Percentiles rank a stretch among this genome's conserved stretches.
phyloP scores from a whole-genome alignment of 2,329 filamentous ascomycete genomes.

The Paecilomyces dactylethromorphus region DNA sequence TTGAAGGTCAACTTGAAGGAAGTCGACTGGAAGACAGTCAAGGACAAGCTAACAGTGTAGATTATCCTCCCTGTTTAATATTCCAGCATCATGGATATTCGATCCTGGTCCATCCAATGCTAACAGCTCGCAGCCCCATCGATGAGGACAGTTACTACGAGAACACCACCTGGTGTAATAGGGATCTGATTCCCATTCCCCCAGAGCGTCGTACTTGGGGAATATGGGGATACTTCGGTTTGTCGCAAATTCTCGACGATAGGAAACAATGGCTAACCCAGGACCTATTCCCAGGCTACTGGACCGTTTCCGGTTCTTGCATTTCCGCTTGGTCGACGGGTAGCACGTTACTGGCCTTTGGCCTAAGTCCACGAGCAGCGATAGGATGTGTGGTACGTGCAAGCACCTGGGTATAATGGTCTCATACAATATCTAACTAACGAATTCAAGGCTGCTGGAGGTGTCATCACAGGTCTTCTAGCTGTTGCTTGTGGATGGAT shows the following conservation, averaged over 20 bases:
- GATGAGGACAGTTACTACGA: constrained; percentile 15
- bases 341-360: constrained; percentile 18
- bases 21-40: not conserved
- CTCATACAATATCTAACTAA: not conserved
- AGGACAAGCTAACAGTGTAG: not conserved
- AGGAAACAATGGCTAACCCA: not conserved
- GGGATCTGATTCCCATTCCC: constrained; percentile 22
- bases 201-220: constrained; percentile 19
- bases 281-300: constrained; percentile 15
- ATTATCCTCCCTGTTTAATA: not conserved
- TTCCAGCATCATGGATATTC: not conserved
- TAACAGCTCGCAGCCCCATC: constrained; percentile 7
- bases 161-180: constrained; percentile 21
- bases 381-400: constrained; percentile 16
- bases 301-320: constrained; percentile 22
- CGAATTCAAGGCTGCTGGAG: constrained; percentile 6
- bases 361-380: constrained; percentile 16
- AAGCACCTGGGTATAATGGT: not conserved
- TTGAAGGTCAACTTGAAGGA: not conserved
- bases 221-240: constrained; percentile 18
- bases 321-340: constrained; percentile 22
- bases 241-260: not conserved
- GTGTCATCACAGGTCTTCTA: constrained; percentile 14
- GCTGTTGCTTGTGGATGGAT: constrained; percentile 20
- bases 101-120: not conserved